These are phyloP conservation scores for Monosporascus cannonballus DNA, from an alignment of 2,329 filamentous ascomycete genomes.

Conservation along the genomic window DNA sequence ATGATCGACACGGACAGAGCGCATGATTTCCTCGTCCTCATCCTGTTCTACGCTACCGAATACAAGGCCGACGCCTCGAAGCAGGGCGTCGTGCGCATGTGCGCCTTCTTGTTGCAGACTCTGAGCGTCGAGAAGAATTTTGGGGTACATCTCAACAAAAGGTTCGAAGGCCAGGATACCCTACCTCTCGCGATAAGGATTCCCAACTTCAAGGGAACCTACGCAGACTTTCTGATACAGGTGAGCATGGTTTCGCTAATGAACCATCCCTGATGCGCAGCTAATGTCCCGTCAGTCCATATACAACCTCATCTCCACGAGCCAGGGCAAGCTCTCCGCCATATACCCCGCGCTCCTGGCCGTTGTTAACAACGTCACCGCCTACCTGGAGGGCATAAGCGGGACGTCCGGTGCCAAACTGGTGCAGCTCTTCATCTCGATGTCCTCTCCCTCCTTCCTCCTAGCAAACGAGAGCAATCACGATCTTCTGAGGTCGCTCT, in stretches of 20 bases:
- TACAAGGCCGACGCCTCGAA: slow-evolving; percentile 80
- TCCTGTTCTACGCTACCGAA: slow-evolving; percentile 89
- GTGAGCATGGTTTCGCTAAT: slow-evolving; percentile 41
- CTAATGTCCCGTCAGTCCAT: slow-evolving; percentile 58
- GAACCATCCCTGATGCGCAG: not conserved
- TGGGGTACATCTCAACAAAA: slow-evolving; percentile 81
- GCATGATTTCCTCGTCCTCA: slow-evolving; percentile 85
- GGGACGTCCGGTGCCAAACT: slow-evolving; percentile 72
- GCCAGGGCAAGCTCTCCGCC: slow-evolving; percentile 82
- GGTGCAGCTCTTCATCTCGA: slow-evolving; percentile 81
- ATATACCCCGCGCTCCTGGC: slow-evolving; percentile 89
- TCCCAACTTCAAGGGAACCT: slow-evolving; percentile 77
- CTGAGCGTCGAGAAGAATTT: slow-evolving; percentile 90
- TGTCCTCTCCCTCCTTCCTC: slow-evolving; percentile 90
- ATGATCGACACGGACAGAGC: slow-evolving; percentile 93
- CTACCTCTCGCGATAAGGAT: slow-evolving; percentile 77
- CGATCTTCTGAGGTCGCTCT: slow-evolving; percentile 67
- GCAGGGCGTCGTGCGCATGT: slow-evolving; percentile 92
- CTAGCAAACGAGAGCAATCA: slow-evolving; percentile 92
- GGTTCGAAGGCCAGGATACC: slow-evolving; percentile 82
- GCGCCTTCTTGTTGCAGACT: slow-evolving; percentile 92
- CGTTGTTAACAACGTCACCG: slow-evolving; percentile 87
- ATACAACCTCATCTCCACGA: slow-evolving; percentile 83
- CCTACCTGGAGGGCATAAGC: slow-evolving; percentile 74
- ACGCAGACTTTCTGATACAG: slow-evolving; percentile 90